Base-by-base conservation (phyloP, 2,329 filamentous ascomycete species). In the Aspergillus pseudoglaucus region DNA sequence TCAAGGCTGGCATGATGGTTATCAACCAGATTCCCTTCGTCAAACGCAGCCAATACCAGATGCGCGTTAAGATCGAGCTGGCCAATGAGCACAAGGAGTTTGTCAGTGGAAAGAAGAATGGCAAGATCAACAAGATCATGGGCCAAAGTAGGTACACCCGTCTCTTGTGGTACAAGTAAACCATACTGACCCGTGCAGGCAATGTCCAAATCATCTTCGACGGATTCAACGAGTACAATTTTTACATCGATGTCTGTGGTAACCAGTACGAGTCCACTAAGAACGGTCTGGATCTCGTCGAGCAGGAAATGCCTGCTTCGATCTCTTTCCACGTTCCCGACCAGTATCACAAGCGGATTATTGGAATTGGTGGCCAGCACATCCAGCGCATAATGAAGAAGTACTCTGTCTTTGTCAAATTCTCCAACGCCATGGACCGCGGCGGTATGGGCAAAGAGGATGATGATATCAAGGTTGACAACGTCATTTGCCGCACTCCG, bases 121-220 rank as follows among this genome's bases (percentile, higher is more conserved):
- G 93, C 70, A 98, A 98, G 75, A 98, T 98, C 71, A 98, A 98
- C 78, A 98, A 98, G 78, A 98, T 98, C 63, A 98, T 98, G 93
- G 93, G 91, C 20, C 91, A 97, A 70, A 96, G 90, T 81, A 70
- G 56, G 76, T 65, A n/a, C 14, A n/a, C 18, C 10, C 23, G 59
- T 30, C 15, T 6, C 22, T 7, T 7, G 22, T n/a, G 41, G 22
- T n/a, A 14, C 25, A 41, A 32, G 23, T 48, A 27, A 8, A 14
- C 46, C 43, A 37, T 35, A 20, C 47, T 51, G 32, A 55, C 47
- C 22, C 2, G 9, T 40, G 8, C 51, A 84, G 82, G 83, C 78
- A 96, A 94, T 60, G 93, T 98, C 10, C 93, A 98, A 71, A 97
- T 98, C 63, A 91, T 98, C 54, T 98, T 98, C 58, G 93, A 98